Conservation (phyloP, 1,284 basidiomycete genomes). For the Trichosporon sp. region DNA sequence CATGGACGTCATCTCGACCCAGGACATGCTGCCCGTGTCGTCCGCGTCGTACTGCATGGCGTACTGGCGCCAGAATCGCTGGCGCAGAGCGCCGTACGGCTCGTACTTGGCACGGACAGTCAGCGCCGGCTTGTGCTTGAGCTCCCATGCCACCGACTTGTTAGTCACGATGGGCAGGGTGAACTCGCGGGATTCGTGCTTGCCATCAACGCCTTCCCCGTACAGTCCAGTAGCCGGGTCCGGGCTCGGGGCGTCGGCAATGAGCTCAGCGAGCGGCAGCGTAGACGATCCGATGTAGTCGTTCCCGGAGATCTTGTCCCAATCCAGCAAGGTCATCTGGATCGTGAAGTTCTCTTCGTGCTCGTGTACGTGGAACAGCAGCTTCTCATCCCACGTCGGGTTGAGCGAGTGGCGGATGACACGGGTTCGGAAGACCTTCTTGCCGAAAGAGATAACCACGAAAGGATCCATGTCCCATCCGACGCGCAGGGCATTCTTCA, state of each 20-base stretch:
- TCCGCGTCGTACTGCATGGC: constrained; percentile 87
- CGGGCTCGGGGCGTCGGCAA: constrained; percentile 67
- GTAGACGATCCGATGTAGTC: constrained; percentile 75
- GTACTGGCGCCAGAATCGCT: constrained; percentile 88
- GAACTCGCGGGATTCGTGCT: constrained; percentile 66
- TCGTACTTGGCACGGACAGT: constrained; percentile 79
- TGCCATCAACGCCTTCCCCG: constrained; percentile 54
- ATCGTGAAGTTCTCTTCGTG: constrained; percentile 76
- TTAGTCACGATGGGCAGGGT: constrained; percentile 48
- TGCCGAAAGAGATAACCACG: constrained; percentile 90
- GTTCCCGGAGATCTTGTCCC: constrained; percentile 80
- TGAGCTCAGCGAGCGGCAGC: constrained; percentile 65
- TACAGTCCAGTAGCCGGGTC: constrained; percentile 71
- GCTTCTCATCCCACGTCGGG: constrained; percentile 91
- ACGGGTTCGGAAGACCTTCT: constrained; percentile 92
- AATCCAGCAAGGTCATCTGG: constrained; percentile 79
- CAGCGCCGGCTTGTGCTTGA: constrained; percentile 45
- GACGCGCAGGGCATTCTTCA: constrained; percentile 61
- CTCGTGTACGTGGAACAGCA: constrained; percentile 87
- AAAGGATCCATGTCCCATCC: constrained; percentile 89
- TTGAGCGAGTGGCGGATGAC: constrained; percentile 83
- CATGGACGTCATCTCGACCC: constrained; percentile 89
- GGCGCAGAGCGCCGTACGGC: constrained; percentile 84
- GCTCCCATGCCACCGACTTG: constrained; percentile 47
- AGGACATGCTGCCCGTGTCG: constrained; percentile 71